Conservation (phyloP, 192 early-diverging fungal species). For the Phycomyces blakesleeanus region DNA sequence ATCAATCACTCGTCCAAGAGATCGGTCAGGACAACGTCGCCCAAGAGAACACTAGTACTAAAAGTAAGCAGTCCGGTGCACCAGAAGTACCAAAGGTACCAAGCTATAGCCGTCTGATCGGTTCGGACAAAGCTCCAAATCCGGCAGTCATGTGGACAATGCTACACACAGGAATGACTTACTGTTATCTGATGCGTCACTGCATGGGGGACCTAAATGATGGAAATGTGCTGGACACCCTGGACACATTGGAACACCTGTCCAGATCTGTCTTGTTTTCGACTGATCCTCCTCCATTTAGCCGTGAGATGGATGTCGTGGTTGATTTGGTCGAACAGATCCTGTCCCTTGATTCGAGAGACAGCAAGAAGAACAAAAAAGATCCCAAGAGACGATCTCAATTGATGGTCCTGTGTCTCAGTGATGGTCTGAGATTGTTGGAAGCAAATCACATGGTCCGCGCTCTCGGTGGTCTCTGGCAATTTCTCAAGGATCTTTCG, state of each 20-base stretch:
- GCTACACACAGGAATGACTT: constrained; percentile 17
- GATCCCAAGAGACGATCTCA: constrained; percentile 2
- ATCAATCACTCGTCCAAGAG: not conserved
- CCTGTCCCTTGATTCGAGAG: not conserved
- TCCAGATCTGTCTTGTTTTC: constrained; percentile 15
- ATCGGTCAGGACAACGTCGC: not conserved
- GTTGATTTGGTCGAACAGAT: constrained; percentile 1
- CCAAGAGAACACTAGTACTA: not conserved
- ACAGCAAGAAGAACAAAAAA: not conserved
- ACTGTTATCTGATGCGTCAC: constrained; percentile 20
- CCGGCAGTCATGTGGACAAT: constrained; percentile 6
- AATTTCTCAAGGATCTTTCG: not conserved
- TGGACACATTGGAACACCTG: not conserved
- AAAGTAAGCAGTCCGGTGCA: not conserved
- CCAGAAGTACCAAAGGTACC: not conserved
- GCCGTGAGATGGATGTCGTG: not conserved
- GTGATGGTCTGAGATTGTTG: not conserved
- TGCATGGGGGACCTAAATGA: constrained; percentile 13
- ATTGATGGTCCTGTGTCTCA: not conserved
- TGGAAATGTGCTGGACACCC: constrained; percentile 3
- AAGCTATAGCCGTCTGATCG: not conserved
- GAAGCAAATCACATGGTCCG: not conserved
- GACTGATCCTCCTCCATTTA: constrained; percentile 1
- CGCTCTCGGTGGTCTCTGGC: constrained; percentile 7
- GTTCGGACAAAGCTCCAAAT: not conserved